Evolutionary conservation across 306 rosid genomes (phyloP).

Genomic region (Adenanthera pavonina): DNA sequence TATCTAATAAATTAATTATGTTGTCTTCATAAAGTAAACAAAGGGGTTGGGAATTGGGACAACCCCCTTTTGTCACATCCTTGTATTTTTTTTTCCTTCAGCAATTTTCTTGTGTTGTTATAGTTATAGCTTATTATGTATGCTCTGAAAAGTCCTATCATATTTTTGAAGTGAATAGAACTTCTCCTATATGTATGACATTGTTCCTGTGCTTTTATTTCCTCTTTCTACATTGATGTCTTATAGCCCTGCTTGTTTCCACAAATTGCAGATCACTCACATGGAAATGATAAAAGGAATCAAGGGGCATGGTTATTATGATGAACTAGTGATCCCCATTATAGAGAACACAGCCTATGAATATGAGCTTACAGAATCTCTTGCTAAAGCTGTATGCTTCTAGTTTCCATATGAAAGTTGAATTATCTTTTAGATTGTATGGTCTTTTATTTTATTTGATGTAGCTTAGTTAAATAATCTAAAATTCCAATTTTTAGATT

Average conservation of each 20-base stretch:
- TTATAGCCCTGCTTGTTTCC: conserved; percentile 12
- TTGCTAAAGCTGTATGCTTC: conserved; percentile 90
- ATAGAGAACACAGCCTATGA: conserved; percentile 93
- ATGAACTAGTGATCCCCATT: conserved; percentile 95
- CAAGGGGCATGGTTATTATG: conserved; percentile 96
- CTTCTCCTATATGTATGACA: background rate
- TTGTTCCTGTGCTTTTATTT: conserved; percentile 20
- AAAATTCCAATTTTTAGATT: conserved; percentile 57
- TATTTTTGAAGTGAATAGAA: background rate
- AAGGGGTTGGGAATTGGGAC: background rate
- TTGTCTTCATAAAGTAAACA: conserved; percentile 4
- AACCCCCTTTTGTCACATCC: background rate
- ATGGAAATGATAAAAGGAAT: conserved; percentile 99
- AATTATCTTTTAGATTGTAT: background rate
- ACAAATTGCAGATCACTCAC: conserved; percentile 84
- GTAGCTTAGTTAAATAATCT: conserved; percentile 2
- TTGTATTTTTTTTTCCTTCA: no score
- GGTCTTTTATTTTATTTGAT: conserved; percentile 1
- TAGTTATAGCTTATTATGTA: conserved; percentile 13
- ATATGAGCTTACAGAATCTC: conserved; percentile 85
- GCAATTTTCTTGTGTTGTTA: background rate
- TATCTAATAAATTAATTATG: background rate
- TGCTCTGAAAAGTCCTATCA: conserved; percentile 9
- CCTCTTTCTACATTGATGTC: conserved; percentile 14
- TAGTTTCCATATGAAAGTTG: conserved; percentile 39